These are phyloP conservation scores for Calonectria pteridis DNA, from an alignment of 2,329 filamentous ascomycete genomes.

Conservation along the genomic window DNA sequence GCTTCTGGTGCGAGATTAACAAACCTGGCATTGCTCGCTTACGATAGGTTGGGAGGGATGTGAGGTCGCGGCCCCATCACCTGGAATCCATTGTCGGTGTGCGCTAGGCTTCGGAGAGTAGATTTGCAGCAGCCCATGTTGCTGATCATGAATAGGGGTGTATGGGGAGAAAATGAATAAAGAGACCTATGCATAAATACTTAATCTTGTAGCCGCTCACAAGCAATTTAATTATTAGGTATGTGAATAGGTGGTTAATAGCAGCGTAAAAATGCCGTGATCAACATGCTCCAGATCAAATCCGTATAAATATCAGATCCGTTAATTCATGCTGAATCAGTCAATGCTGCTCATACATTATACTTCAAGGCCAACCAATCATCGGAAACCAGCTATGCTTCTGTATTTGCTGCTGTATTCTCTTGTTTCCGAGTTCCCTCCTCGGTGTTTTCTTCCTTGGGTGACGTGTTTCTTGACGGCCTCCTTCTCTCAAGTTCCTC, in stretches of 20 bases:
- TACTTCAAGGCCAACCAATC: background rate
- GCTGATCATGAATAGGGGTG: background rate
- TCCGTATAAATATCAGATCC: background rate
- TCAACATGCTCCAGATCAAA: background rate
- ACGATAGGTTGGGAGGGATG: background rate
- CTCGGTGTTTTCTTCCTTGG: background rate
- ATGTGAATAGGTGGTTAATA: background rate
- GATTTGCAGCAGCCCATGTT: constrained; percentile 27
- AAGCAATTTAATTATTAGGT: background rate
- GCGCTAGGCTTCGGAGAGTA: background rate
- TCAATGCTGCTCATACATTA: background rate
- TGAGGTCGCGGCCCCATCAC: constrained; percentile 25
- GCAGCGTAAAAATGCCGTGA: background rate
- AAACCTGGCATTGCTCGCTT: background rate
- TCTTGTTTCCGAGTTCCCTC: background rate
- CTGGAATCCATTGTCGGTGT: constrained; percentile 23
- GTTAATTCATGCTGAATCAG: background rate
- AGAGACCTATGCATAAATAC: background rate
- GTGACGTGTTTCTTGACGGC: background rate
- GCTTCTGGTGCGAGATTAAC: background rate
- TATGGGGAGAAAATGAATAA: background rate
- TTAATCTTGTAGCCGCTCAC: background rate
- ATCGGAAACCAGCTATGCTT: background rate
- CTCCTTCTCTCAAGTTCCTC: constrained; percentile 3
- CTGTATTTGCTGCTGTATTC: background rate